phyloP scores from a whole-genome alignment of 2,329 filamentous ascomycete species.

The Aureobasidium sp. region DNA sequence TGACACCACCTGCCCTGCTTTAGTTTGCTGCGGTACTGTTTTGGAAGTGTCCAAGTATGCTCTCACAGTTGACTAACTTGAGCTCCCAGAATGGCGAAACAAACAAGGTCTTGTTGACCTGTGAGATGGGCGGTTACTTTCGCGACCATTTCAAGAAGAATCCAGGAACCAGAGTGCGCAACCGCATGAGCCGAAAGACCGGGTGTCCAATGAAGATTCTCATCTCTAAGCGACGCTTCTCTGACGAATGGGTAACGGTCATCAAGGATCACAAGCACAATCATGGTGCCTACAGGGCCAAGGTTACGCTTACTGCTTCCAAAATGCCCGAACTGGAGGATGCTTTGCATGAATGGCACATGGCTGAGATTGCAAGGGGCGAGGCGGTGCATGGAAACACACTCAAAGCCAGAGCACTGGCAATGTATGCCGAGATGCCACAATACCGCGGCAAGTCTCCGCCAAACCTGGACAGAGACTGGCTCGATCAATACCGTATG shows the following conservation, averaged over 20 bases:
- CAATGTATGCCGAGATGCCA: constrained; percentile 17
- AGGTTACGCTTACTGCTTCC: constrained; percentile 8
- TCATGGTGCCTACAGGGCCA: constrained; percentile 14
- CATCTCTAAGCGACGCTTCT: constrained; percentile 16
- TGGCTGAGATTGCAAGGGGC: constrained; percentile 14
- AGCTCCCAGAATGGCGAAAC: constrained; percentile 11
- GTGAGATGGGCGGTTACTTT: constrained; percentile 17
- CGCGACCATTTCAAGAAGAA: constrained; percentile 17
- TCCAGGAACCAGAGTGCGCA: constrained; percentile 18
- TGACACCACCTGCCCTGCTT: background rate
- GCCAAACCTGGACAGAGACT: constrained; percentile 16
- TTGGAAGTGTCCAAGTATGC: background rate
- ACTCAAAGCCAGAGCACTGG: constrained; percentile 18
- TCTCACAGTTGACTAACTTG: background rate
- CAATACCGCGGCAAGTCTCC: constrained; percentile 16
- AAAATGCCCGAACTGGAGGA: constrained; percentile 18
- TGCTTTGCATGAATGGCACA: constrained; percentile 18
- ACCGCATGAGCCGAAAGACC: constrained; percentile 17
- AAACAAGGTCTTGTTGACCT: constrained; percentile 16
- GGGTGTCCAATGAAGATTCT: constrained; percentile 18
- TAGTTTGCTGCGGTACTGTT: constrained; percentile 3
- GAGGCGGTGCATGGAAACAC: constrained; percentile 18
- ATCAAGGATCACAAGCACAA: constrained; percentile 18
- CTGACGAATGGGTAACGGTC: constrained; percentile 16
- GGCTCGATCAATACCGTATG: constrained; percentile 18